Evolutionary conservation across 1,284 basidiomycete genomes (phyloP).

Genomic region (Leucoagaricus sp.): DNA sequence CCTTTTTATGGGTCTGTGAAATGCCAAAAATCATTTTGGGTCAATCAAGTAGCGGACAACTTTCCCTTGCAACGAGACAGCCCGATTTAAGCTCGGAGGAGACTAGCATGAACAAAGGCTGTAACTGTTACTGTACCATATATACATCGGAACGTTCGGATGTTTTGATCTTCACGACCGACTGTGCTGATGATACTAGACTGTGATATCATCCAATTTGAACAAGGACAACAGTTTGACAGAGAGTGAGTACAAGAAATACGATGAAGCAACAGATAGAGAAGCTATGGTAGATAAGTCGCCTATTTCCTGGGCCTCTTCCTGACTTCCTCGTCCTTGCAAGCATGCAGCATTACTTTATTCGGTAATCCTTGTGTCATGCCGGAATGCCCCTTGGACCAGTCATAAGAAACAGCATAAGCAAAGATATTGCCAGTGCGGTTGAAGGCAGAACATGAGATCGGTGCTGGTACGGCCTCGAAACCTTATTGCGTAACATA

Average conservation of each 20-base stretch:
- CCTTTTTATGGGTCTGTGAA: too few relatives aligned
- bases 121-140: too few relatives aligned
- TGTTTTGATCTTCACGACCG: too few relatives aligned
- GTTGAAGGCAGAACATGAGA: constrained; percentile 81
- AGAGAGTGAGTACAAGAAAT: constrained; percentile 11
- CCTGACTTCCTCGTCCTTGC: constrained; percentile 88
- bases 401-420: constrained; percentile 88
- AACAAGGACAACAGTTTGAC: not conserved
- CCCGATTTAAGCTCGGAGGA: too few relatives aligned
- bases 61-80: too few relatives aligned
- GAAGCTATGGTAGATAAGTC: constrained; percentile 9
- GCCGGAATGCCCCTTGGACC: constrained; percentile 87
- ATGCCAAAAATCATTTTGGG: too few relatives aligned
- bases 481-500: constrained; percentile 48
- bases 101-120: too few relatives aligned
- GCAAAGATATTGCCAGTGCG: constrained; percentile 87
- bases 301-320: constrained; percentile 46
- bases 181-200: not conserved
- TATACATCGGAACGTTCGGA: too few relatives aligned
- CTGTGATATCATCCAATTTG: not conserved
- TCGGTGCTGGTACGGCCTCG: constrained; percentile 68
- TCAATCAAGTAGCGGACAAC: too few relatives aligned
- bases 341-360: constrained; percentile 88
- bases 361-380: constrained; percentile 82
- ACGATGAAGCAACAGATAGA: constrained; percentile 11